Evolutionary conservation across 148 eudicot genomes (phyloP).

Genomic region (Nyssa sinensis): DNA sequence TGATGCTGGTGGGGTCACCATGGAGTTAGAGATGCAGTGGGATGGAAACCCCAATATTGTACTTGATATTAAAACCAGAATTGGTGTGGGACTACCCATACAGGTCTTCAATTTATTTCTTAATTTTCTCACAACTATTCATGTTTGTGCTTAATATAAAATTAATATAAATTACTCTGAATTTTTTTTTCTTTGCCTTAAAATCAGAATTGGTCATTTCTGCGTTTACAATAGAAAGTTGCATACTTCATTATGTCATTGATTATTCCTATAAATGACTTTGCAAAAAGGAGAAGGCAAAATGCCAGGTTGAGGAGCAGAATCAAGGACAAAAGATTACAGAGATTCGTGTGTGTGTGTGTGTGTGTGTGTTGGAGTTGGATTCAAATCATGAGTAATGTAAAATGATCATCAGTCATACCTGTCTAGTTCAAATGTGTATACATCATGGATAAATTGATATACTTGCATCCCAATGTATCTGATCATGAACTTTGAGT

Average conservation of each 20-base stretch:
- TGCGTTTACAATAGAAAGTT: neutral
- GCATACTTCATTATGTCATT: neutral
- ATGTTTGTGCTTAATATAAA: neutral
- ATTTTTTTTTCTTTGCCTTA: too few relatives aligned
- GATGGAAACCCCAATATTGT: slow-evolving; percentile 82
- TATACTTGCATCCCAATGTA: too few relatives aligned
- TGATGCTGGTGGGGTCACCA: slow-evolving; percentile 50
- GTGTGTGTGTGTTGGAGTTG: too few relatives aligned
- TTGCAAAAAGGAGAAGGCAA: neutral
- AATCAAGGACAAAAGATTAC: neutral
- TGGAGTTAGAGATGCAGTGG: slow-evolving; percentile 94
- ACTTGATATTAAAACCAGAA: slow-evolving; percentile 63
- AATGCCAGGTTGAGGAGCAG: neutral
- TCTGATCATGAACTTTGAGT: too few relatives aligned
- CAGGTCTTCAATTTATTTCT: slow-evolving; percentile 46
- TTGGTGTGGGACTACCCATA: slow-evolving; percentile 77
- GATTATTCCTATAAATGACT: neutral
- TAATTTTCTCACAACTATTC: neutral
- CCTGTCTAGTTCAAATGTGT: too few relatives aligned
- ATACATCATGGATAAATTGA: too few relatives aligned
- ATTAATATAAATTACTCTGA: neutral
- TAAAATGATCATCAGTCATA: too few relatives aligned
- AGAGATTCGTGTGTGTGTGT: neutral
- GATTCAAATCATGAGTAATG: too few relatives aligned
- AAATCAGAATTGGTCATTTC: neutral